A percentile compares a stretch with the other conserved stretches of the same genome.
These are phyloP conservation scores for Huiozyma sinensis DNA, from an alignment of 805 yeast species.

Conservation along the genomic window DNA sequence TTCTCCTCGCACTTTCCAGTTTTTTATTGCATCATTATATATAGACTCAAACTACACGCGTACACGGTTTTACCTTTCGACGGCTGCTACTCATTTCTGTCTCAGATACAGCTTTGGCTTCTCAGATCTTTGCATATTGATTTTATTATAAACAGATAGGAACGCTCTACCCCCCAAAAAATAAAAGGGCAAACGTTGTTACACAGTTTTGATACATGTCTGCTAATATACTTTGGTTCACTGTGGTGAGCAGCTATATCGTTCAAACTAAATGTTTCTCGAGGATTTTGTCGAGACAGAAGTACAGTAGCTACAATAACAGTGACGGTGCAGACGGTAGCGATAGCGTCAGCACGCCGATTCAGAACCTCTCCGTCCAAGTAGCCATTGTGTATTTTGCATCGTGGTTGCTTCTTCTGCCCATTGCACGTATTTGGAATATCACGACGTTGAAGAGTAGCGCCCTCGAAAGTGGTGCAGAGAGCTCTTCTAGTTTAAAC, in stretches of 20 bases:
- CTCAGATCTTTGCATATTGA: too few relatives aligned
- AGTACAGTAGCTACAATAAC: background rate
- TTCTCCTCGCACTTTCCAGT: too few relatives aligned
- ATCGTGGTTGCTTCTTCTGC: constrained; percentile 18
- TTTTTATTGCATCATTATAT: too few relatives aligned
- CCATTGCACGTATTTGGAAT: constrained; percentile 12
- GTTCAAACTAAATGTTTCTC: constrained; percentile 22
- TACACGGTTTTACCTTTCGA: too few relatives aligned
- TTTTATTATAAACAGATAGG: too few relatives aligned
- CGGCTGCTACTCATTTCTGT: too few relatives aligned
- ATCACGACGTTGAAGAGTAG: constrained; percentile 1
- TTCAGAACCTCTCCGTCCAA: constrained; percentile 9
- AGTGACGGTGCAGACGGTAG: background rate
- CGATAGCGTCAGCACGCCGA: background rate
- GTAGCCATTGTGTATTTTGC: constrained; percentile 18
- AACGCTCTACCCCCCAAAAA: too few relatives aligned
- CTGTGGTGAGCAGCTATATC: constrained; percentile 19
- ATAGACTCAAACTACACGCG: too few relatives aligned
- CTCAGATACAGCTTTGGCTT: too few relatives aligned
- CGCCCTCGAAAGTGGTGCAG: background rate
- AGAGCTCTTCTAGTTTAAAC: background rate
- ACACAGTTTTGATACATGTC: constrained; percentile 2
- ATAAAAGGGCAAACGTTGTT: too few relatives aligned
- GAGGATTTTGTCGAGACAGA: constrained; percentile 8
- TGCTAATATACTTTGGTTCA: constrained; percentile 14